Evolutionary conservation across 2,329 filamentous ascomycete species (phyloP), one percentile per base, ranked within the genome.

Genomic region (Talaromyces sp.): DNA sequence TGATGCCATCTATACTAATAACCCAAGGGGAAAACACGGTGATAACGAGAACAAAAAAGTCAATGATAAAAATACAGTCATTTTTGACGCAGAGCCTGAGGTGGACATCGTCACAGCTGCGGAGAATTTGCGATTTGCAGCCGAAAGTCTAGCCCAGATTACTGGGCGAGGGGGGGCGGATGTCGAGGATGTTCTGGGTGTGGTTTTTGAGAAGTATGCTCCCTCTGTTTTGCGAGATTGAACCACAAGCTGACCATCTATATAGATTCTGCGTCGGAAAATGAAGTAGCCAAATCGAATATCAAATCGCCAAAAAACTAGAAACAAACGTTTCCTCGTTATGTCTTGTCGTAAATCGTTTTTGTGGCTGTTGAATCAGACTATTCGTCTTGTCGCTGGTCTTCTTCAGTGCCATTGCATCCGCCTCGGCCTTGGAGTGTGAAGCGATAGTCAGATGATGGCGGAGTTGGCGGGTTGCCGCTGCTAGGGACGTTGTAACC

Each of bases 181-280:
- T 77, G 92, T 98, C 17, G 94, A 99, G 75, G 95, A 98, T 74
- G 92, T 99, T 8, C 80, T 99, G 52, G 95, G 95, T 0, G 93
- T 99, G 25, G 93, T 99, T 3, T 99, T 99, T 80, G 94, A 98
- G 77, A 98, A 96, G 91, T 96, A 81, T 83, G 87, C 86, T 41
- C 22, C 3, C 10, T 50, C 7, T n/a, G 5, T 19, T n/a, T 27
- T 47, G 61, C 41, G 63, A 60, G 49, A 52, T 59, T n/a, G 50
- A 61, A 57, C 54, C 60, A 59, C 47, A 63, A 54, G 33, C 33
- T 65, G 61, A 70, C 61, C 47, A 47, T 59, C 19, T 22, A 43
- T 68, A 61, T 69, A 86, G 84, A 67, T 86, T 86, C 67, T 87
- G 84, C 71, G 84, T 87, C 47, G 84, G 84, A 70, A 85, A 85